A percentile compares a stretch with the other conserved stretches of the same genome.
These are phyloP conservation scores for Trypanosoma rangeli DNA, from an alignment of 208 protist species.

Conservation along the genomic window DNA sequence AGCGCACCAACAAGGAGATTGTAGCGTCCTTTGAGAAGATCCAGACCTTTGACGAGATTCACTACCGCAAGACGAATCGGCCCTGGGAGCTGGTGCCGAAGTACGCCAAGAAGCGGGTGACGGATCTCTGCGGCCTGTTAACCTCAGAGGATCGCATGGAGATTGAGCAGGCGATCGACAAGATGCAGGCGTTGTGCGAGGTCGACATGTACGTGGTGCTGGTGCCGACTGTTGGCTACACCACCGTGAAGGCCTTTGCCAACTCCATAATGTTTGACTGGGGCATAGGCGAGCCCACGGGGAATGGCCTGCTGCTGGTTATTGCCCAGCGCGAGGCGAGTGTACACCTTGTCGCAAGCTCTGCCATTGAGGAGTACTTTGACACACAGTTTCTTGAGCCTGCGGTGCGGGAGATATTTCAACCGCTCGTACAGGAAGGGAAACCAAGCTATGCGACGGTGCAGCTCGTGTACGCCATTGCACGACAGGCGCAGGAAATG, in stretches of 20 bases:
- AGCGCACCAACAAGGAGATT: constrained; percentile 83
- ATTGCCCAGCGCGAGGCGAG: constrained; percentile 82
- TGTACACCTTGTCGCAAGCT: constrained; percentile 74
- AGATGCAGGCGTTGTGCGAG: constrained; percentile 83
- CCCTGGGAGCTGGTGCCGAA: constrained; percentile 83
- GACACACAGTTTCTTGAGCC: constrained; percentile 62
- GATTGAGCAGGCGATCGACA: constrained; percentile 85
- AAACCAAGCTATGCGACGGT: constrained; percentile 77
- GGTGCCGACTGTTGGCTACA: constrained; percentile 87
- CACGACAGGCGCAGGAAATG: constrained; percentile 83
- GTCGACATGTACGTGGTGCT: constrained; percentile 84
- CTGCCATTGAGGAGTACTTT: constrained; percentile 84
- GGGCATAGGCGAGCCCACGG: constrained; percentile 70
- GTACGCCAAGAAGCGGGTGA: constrained; percentile 85
- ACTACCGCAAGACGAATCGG: constrained; percentile 78
- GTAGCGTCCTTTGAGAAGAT: constrained; percentile 79
- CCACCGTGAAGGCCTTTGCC: constrained; percentile 71
- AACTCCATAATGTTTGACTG: constrained; percentile 89
- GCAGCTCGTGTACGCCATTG: constrained; percentile 88
- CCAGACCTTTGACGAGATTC: constrained; percentile 82
- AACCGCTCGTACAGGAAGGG: constrained; percentile 78
- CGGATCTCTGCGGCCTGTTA: constrained; percentile 78
- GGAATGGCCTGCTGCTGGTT: constrained; percentile 79
- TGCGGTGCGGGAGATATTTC: constrained; percentile 74
- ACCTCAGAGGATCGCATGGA: constrained; percentile 84